A percentile compares a stretch with the other conserved stretches of the same genome.
These are phyloP conservation scores for Eucalyptus leucophloia DNA, from an alignment of 345 rosid genomes.

Conservation along the genomic window DNA sequence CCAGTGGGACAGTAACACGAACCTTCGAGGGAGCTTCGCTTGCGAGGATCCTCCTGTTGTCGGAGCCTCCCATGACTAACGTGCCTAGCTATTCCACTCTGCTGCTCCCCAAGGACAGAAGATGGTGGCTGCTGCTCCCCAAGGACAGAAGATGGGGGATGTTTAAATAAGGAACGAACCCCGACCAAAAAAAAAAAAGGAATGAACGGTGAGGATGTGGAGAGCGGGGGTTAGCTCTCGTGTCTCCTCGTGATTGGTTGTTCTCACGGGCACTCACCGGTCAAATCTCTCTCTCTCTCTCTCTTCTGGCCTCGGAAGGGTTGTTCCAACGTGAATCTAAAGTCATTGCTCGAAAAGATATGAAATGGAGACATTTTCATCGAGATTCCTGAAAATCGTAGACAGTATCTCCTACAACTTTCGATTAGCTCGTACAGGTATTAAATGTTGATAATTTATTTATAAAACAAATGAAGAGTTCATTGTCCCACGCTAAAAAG, in stretches of 20 bases:
- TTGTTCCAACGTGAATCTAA: background rate
- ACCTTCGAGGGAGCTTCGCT: background rate
- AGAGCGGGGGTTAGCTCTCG: background rate
- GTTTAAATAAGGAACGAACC: background rate
- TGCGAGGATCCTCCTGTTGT: background rate
- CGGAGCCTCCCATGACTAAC: background rate
- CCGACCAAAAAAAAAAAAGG: background rate
- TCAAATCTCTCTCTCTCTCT: background rate
- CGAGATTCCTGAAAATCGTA: background rate
- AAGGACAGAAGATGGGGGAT: background rate
- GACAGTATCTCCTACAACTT: background rate
- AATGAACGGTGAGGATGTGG: background rate
- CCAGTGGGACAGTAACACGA: background rate
- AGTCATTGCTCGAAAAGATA: background rate
- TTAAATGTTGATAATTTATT: no score
- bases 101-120: background rate
- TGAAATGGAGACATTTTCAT: background rate
- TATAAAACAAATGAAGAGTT: no score
- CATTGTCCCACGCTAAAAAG: no score
- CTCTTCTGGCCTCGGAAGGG: background rate
- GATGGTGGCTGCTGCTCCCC: background rate
- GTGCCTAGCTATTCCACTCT: background rate
- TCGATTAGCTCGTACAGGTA: no score
- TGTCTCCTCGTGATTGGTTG: background rate
- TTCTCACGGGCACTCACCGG: background rate